These are phyloP conservation scores for Domatiomyces globalis DNA, from an alignment of 2,329 filamentous ascomycete species.

Conservation along the genomic window DNA sequence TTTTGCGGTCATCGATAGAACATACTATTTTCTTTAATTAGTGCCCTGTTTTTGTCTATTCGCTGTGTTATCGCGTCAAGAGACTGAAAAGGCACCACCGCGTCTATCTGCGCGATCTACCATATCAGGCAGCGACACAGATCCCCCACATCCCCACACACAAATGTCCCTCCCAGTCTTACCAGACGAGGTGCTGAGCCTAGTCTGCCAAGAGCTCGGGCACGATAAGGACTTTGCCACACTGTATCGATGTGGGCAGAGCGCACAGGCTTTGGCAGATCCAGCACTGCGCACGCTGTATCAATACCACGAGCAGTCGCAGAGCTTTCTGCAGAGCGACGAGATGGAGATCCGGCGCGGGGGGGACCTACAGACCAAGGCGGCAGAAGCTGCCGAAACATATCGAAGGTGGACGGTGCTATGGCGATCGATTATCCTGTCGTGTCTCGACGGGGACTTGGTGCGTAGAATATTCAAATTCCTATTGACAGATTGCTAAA, in stretches of 20 bases:
- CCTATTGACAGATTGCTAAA: neutral
- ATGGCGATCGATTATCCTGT: conserved; percentile 56
- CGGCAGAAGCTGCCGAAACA: conserved; percentile 32
- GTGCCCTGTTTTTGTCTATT: no score
- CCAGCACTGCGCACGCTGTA: conserved; percentile 50
- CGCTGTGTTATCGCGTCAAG: no score
- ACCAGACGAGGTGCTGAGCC: conserved; percentile 16
- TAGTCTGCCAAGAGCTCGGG: conserved; percentile 45
- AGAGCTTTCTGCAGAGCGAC: conserved; percentile 15
- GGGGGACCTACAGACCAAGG: conserved; percentile 9
- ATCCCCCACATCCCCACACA: neutral
- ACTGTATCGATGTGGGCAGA: conserved; percentile 45
- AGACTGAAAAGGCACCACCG: no score
- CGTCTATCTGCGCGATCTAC: no score
- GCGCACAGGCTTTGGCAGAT: conserved; percentile 42
- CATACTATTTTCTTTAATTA: no score
- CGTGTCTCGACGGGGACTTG: conserved; percentile 36
- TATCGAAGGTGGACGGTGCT: conserved; percentile 47
- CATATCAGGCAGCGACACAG: neutral
- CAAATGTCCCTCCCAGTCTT: conserved; percentile 1
- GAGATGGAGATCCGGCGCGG: conserved; percentile 13
- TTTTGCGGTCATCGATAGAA: no score
- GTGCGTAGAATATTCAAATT: neutral
- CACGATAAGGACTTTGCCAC: conserved; percentile 43
- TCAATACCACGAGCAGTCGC: conserved; percentile 32